Evolutionary conservation across 73 alveolate species (phyloP).

Genomic region (Paramecium tetraurelia): DNA sequence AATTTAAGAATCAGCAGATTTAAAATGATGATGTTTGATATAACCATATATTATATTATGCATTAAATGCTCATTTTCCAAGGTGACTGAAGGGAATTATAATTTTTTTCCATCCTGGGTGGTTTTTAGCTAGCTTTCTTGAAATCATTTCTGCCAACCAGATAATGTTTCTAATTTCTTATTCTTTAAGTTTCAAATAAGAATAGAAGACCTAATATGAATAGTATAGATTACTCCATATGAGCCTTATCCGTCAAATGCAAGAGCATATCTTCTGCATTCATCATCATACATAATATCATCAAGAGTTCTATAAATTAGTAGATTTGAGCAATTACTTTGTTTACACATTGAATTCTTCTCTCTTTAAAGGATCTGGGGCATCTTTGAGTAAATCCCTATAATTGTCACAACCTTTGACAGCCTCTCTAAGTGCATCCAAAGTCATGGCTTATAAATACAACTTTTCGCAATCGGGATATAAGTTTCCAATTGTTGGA

Average conservation of each 20-base stretch:
- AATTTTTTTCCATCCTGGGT: constrained; percentile 90
- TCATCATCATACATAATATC: constrained; percentile 86
- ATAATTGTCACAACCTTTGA: constrained; percentile 84
- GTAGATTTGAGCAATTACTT: neutral
- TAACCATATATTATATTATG: neutral
- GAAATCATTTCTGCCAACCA: constrained; percentile 95
- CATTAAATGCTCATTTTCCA: neutral
- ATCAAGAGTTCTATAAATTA: constrained; percentile 76
- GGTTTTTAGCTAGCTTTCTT: constrained; percentile 81
- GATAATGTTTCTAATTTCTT: constrained; percentile 92
- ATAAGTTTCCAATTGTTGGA: constrained; percentile 90
- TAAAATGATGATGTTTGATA: neutral
- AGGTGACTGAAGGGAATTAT: constrained; percentile 59
- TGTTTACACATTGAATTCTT: constrained; percentile 72
- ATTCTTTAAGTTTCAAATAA: constrained; percentile 89
- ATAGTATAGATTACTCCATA: constrained; percentile 74
- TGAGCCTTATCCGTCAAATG: constrained; percentile 51
- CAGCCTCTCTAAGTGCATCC: constrained; percentile 89
- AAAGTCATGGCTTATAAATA: constrained; percentile 80
- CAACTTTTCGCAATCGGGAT: constrained; percentile 89
- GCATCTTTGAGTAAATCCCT: constrained; percentile 84
- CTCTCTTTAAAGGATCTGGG: constrained; percentile 86
- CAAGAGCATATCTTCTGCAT: constrained; percentile 75
- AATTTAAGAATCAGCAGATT: neutral
- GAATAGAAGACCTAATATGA: constrained; percentile 88